phyloP scores from a whole-genome alignment of 129 eudicot genomes.

The Flaveria brownii region DNA sequence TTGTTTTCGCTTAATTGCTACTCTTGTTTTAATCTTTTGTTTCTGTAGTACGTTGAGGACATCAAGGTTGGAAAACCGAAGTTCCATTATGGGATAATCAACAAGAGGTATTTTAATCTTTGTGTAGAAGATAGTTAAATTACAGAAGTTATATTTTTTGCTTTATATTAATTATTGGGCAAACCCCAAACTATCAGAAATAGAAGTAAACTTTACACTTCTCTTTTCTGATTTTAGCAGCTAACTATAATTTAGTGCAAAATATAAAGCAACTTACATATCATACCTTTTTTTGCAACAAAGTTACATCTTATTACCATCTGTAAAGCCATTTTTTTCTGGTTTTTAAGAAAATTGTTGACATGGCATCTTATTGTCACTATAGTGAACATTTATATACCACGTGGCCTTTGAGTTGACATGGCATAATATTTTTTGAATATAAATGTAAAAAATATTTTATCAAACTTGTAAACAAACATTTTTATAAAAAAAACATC shows the following conservation, averaged over 20 bases:
- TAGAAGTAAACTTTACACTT: conserved; percentile 1
- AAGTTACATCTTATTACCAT: neutral
- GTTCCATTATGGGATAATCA: conserved; percentile 91
- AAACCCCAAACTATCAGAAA: neutral
- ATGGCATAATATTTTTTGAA: neutral
- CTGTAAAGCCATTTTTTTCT: neutral
- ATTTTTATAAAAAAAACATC: neutral
- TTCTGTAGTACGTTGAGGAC: conserved; percentile 80
- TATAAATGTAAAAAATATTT: neutral
- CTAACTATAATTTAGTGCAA: neutral
- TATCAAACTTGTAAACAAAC: neutral
- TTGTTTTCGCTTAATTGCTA: conserved; percentile 4
- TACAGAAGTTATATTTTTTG: neutral
- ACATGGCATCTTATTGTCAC: neutral
- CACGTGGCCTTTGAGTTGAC: neutral
- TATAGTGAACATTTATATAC: neutral
- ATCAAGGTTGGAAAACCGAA: conserved; percentile 63
- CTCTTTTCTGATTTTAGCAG: neutral
- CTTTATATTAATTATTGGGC: neutral
- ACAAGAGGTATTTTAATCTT: conserved; percentile 61
- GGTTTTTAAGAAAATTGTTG: neutral
- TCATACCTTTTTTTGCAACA: neutral
- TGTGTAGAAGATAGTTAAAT: neutral
- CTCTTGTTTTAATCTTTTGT: conserved; percentile 9
- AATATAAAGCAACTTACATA: neutral